Evolutionary conservation across 192 early-diverging fungal genomes (phyloP).

Genomic region (Geranomyces michiganensis): DNA sequence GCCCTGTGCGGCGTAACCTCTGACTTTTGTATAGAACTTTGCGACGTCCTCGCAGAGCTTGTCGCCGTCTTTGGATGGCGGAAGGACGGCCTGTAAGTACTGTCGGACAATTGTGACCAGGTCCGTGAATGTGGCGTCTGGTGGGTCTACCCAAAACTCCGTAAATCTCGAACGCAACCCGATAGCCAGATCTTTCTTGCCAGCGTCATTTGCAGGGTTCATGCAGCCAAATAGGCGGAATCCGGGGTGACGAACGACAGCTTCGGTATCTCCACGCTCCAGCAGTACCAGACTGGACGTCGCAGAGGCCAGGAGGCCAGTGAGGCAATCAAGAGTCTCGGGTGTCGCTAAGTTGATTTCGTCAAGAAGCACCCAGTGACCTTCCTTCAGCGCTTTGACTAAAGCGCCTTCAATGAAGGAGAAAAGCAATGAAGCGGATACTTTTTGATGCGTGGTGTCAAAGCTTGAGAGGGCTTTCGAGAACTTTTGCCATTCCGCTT

Average conservation of each 20-base stretch:
- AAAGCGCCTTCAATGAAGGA: constrained; percentile 93
- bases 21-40: constrained; percentile 79
- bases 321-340: constrained; percentile 93
- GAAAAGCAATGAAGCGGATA: constrained; percentile 79
- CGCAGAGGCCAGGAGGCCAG: constrained; percentile 81
- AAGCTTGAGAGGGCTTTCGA: constrained; percentile 64
- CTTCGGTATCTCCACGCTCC: constrained; percentile 88
- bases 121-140: constrained; percentile 81
- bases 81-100: constrained; percentile 63
- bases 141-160: constrained; percentile 92
- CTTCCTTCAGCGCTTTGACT: constrained; percentile 83
- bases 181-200: constrained; percentile 92
- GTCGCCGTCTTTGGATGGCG: constrained; percentile 59
- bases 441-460: constrained; percentile 73
- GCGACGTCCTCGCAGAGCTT: constrained; percentile 70
- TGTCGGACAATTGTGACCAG: constrained; percentile 77
- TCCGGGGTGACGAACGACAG: constrained; percentile 82
- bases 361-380: constrained; percentile 96
- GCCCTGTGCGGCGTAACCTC: constrained; percentile 69
- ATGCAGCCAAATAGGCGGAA: constrained; percentile 98
- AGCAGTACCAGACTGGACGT: constrained; percentile 82
- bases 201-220: constrained; percentile 98
- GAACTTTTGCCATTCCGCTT: constrained; percentile 78
- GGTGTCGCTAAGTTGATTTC: constrained; percentile 96
- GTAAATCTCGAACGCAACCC: constrained; percentile 91